phyloP scores from a whole-genome alignment of 495 filamentous ascomycete species.

The Xylaria nigripes region DNA sequence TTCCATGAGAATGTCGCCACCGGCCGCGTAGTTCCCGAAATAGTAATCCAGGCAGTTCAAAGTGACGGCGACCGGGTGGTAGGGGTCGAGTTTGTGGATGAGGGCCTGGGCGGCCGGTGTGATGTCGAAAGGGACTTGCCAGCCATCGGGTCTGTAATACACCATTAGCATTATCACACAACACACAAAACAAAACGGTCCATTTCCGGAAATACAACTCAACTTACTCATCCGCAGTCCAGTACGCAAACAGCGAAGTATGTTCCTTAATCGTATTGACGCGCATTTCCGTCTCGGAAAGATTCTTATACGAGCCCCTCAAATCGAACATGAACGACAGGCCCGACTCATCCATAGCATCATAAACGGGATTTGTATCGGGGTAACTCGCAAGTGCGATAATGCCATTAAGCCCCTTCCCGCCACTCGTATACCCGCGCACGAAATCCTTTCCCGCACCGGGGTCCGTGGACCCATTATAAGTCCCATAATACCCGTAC shows the following conservation, averaged over 20 bases:
- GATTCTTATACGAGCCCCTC: slow-evolving; percentile 52
- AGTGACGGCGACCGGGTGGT: slow-evolving; percentile 57
- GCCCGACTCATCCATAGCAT: slow-evolving; percentile 46
- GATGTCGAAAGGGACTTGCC: slow-evolving; percentile 48
- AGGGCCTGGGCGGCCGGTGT: slow-evolving; percentile 29
- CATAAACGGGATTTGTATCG: slow-evolving; percentile 42
- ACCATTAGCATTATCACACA: slow-evolving; percentile 2
- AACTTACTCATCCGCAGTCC: slow-evolving; percentile 54
- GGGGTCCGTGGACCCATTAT: slow-evolving; percentile 45
- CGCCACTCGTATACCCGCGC: slow-evolving; percentile 45
- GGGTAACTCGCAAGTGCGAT: slow-evolving; percentile 30
- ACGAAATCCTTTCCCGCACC: slow-evolving; percentile 35
- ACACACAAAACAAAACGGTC: background rate
- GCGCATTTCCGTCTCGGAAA: slow-evolving; percentile 42
- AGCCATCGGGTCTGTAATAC: slow-evolving; percentile 56
- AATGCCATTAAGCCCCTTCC: slow-evolving; percentile 37
- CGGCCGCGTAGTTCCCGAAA: slow-evolving; percentile 51
- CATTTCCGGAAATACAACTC: too few species aligned
- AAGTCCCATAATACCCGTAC: slow-evolving; percentile 57
- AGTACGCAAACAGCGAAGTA: slow-evolving; percentile 54
- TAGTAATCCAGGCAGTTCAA: slow-evolving; percentile 67
- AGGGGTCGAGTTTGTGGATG: slow-evolving; percentile 54
- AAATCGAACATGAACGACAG: slow-evolving; percentile 61
- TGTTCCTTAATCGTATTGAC: slow-evolving; percentile 44
- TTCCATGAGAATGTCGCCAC: slow-evolving; percentile 58